These are phyloP conservation scores for Didymella exigua DNA, from an alignment of 2,329 filamentous ascomycete genomes.

Conservation along the genomic window DNA sequence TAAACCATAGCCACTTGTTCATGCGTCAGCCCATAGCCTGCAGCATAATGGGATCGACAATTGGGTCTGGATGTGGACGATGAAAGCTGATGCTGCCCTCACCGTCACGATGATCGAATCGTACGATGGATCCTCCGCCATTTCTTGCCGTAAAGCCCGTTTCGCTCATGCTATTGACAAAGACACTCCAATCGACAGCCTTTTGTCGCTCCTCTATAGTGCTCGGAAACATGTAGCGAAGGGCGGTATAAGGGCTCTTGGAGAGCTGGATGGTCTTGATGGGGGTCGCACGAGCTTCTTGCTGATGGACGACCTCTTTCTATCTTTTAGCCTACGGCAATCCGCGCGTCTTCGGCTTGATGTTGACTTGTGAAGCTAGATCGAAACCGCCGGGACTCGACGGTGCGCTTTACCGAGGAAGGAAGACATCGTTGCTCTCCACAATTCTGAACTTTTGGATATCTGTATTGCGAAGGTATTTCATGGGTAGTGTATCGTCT, in stretches of 20 bases:
- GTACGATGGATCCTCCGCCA: conserved; percentile 24
- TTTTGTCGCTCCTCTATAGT: not conserved
- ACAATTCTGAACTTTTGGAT: not conserved
- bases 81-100: conserved; percentile 34
- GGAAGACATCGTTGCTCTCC: not conserved
- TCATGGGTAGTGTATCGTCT: too few species aligned
- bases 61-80: conserved; percentile 34
- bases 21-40: conserved; percentile 34
- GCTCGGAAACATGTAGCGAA: not conserved
- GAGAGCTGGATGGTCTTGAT: not conserved
- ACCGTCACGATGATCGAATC: conserved; percentile 15
- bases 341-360: not conserved
- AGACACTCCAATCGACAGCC: not conserved
- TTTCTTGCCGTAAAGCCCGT: conserved; percentile 20
- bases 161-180: conserved; percentile 17
- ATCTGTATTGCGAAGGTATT: not conserved
- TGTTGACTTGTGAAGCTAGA: not conserved
- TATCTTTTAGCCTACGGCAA: not conserved
- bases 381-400: not conserved
- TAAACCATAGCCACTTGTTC: conserved; percentile 42
- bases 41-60: conserved; percentile 35
- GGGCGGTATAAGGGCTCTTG: not conserved
- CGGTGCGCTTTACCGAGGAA: not conserved
- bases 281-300: not conserved
- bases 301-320: not conserved